These are phyloP conservation scores for Seiridium unicorne DNA, from an alignment of 2,329 filamentous ascomycete genomes.

Conservation along the genomic window DNA sequence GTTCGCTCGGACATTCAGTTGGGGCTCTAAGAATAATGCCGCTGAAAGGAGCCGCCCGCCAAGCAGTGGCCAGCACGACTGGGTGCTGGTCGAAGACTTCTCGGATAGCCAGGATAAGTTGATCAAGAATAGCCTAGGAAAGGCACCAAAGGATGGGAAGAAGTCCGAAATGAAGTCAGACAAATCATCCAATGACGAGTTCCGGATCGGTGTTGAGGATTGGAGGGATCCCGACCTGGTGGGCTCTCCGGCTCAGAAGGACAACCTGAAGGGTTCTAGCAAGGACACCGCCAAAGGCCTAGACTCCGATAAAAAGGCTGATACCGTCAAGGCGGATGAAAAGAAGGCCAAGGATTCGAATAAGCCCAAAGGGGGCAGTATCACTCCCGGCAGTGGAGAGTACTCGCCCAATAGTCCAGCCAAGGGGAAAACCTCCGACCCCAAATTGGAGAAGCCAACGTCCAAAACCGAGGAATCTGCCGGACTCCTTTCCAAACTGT, in stretches of 20 bases:
- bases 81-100: slow-evolving; percentile 68
- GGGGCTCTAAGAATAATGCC: slow-evolving; percentile 26
- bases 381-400: slow-evolving; percentile 71
- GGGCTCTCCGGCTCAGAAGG: slow-evolving; percentile 30
- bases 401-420: slow-evolving; percentile 48
- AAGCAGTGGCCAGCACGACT: slow-evolving; percentile 71
- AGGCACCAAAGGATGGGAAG: slow-evolving; percentile 31
- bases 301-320: slow-evolving; percentile 15
- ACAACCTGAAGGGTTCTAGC: slow-evolving; percentile 20
- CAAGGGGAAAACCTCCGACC: slow-evolving; percentile 18
- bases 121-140: slow-evolving; percentile 39
- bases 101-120: slow-evolving; percentile 51
- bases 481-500: slow-evolving; percentile 48
- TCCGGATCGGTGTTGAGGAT: slow-evolving; percentile 82
- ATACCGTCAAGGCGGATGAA: slow-evolving; percentile 15
- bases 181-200: slow-evolving; percentile 51
- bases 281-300: slow-evolving; percentile 22
- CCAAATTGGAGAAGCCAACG: slow-evolving; percentile 16
- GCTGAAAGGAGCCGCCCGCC: slow-evolving; percentile 59
- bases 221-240: slow-evolving; percentile 80
- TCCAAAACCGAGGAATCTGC: slow-evolving; percentile 16
- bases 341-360: slow-evolving; percentile 28
- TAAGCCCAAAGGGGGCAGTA: slow-evolving; percentile 61
- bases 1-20: slow-evolving; percentile 43
- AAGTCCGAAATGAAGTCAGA: slow-evolving; percentile 19